phyloP scores from a whole-genome alignment of 257 asterid genomes.

The Forsythia viridissima region DNA sequence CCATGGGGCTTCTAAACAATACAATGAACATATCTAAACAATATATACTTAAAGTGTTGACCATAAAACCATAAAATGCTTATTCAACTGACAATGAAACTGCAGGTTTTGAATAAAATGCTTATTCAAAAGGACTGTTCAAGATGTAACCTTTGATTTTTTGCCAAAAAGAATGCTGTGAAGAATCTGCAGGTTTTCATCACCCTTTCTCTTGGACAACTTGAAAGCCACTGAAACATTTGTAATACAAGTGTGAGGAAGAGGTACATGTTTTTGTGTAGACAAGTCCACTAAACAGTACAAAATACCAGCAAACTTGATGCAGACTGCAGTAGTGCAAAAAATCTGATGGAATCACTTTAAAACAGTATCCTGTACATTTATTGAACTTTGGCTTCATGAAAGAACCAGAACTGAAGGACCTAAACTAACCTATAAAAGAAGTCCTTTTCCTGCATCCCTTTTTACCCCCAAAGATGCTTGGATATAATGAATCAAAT shows the following conservation, averaged over 20 bases:
- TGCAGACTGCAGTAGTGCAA: constrained; percentile 16
- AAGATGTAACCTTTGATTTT: constrained; percentile 65
- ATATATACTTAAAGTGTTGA: neutral
- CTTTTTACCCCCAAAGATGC: neutral
- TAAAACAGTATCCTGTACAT: neutral
- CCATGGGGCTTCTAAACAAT: neutral
- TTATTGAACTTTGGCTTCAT: neutral
- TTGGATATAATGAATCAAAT: neutral
- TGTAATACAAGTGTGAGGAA: constrained; percentile 16
- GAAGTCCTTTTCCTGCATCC: neutral
- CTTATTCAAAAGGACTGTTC: neutral
- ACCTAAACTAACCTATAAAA: neutral
- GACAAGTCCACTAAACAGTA: constrained; percentile 1
- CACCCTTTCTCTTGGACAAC: constrained; percentile 90
- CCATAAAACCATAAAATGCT: constrained; percentile 9
- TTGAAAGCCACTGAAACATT: constrained; percentile 76
- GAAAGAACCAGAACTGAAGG: neutral
- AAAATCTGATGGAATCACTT: neutral
- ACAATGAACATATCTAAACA: neutral
- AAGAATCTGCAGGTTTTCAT: constrained; percentile 83
- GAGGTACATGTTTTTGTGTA: constrained; percentile 14
- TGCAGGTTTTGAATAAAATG: neutral
- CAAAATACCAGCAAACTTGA: constrained; percentile 4
- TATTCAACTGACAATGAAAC: neutral
- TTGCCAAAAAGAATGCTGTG: constrained; percentile 87